Base-by-base conservation (phyloP, 169 alveolate species). In the Cryptosporidium meleagridis region DNA sequence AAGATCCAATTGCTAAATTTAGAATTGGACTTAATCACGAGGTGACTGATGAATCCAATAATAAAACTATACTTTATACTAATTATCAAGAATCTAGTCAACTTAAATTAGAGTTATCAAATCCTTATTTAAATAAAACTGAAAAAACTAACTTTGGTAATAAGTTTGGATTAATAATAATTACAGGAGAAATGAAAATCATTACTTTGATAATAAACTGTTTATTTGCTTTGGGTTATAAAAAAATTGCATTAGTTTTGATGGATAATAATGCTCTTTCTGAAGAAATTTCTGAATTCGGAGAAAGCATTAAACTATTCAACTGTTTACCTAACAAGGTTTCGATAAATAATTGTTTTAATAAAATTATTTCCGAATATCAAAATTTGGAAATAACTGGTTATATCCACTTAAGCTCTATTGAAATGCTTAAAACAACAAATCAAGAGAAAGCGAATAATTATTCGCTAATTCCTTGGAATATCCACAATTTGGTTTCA, bases 211-310 rank as follows among this genome's bases (percentile, higher is more conserved):
- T 80, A 31, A 65, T 65, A 21, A 80, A 62, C n/a, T 31, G 87
- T 29, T n/a, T 80, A 41, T 21, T 61, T 80, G n/a, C 41, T 41
- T 33, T 80, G 23, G 87, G 87, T 6, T 80, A 61, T 45, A 65
- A 33, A 29, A 75, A 75, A 31, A 41, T 62, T 39, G 65, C 67
- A 26, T 6, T 80, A 80, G 21, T 80, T 3, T 37, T 31, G 4
- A 55, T n/a, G 12, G 69, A 80, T 21, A 48, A 80, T 16, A 16
- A 59, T 12, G 23, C 14, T 23, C 4, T 44, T 51, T 52, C 71
- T 14, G 23, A 23, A 23, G 16, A 61, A 61, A 29, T 61, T 37
- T 29, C 41, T 21, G 68, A 37, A 31, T 37, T 61, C 21, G 68
- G 58, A 44, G 37, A 59, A 44, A 39, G 48, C 10, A 31, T 80